phyloP scores from a whole-genome alignment of 176 grass and related monocot genomes.

The Dendrocalamus sinicus region DNA sequence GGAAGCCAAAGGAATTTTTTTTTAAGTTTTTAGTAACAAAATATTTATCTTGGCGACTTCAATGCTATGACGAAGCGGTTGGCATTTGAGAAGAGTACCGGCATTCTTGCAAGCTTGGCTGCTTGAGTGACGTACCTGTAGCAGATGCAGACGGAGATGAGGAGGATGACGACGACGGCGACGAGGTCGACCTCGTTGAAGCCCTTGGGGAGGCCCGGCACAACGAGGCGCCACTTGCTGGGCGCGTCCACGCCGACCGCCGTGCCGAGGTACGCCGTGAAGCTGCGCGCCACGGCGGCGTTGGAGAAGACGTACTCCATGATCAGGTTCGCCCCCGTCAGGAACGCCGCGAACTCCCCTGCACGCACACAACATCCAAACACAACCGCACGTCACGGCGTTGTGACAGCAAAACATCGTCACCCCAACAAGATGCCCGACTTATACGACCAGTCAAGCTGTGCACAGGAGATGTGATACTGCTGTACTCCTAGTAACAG shows the following conservation, averaged over 20 bases:
- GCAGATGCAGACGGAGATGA: conserved; percentile 88
- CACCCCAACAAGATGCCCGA: too few species aligned
- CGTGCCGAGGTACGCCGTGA: conserved; percentile 94
- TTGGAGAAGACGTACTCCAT: conserved; percentile 99
- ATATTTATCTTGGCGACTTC: too few species aligned
- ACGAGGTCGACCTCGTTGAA: conserved; percentile 92
- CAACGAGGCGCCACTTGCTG: conserved; percentile 67
- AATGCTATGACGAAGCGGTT: neutral
- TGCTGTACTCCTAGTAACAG: neutral
- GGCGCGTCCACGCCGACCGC: conserved; percentile 75
- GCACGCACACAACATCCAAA: neutral
- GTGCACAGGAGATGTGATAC: too few species aligned
- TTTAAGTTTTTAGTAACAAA: neutral
- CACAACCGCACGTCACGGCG: neutral
- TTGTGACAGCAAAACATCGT: too few species aligned
- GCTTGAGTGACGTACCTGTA: conserved; percentile 59
- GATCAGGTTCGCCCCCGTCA: conserved; percentile 90
- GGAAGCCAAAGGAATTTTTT: neutral
- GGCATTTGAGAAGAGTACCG: too few species aligned
- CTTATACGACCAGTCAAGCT: too few species aligned
- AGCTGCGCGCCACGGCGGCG: conserved; percentile 92
- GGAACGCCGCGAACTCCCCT: conserved; percentile 96
- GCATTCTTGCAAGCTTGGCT: neutral
- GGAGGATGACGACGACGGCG: conserved; percentile 73
- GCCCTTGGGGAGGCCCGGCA: conserved; percentile 64